Evolutionary conservation across 176 grass and related monocot genomes (phyloP).

Genomic region (Carex cristatella): DNA sequence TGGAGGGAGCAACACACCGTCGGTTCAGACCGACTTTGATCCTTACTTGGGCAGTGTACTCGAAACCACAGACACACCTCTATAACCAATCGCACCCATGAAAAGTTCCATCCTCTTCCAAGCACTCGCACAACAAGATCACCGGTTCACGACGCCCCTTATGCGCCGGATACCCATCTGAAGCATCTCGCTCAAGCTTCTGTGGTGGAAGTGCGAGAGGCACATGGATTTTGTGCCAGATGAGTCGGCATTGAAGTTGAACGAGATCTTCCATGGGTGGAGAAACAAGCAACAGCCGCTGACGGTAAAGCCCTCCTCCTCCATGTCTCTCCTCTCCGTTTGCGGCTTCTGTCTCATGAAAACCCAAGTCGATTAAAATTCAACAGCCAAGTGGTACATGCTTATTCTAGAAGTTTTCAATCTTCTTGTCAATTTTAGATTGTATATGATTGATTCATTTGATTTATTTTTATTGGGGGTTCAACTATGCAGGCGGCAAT

Average conservation of each 20-base stretch:
- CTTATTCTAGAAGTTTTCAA: neutral
- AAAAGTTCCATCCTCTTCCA: conserved; percentile 46
- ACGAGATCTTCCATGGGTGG: conserved; percentile 69
- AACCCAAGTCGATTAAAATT: conserved; percentile 10
- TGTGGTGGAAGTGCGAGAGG: conserved; percentile 86
- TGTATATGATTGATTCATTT: neutral
- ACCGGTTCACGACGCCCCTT: conserved; percentile 78
- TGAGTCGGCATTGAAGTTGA: conserved; percentile 76
- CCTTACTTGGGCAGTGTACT: too few species aligned
- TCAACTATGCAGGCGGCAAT: conserved; percentile 16
- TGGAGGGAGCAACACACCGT: too few species aligned
- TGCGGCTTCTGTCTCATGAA: too few species aligned
- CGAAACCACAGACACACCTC: too few species aligned
- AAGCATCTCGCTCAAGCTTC: conserved; percentile 83
- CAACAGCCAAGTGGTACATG: conserved; percentile 12
- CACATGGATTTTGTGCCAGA: conserved; percentile 92
- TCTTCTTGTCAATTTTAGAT: neutral
- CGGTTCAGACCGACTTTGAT: too few species aligned
- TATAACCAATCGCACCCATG: too few species aligned
- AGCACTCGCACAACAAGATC: conserved; percentile 82
- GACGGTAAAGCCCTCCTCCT: too few species aligned
- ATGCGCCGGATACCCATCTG: conserved; percentile 87
- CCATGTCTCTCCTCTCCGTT: too few species aligned
- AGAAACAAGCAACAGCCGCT: conserved; percentile 18
- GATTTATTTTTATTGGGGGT: neutral